phyloP scores from a whole-genome alignment of 2,329 filamentous ascomycete species.

The Hymenoscyphus linearis region DNA sequence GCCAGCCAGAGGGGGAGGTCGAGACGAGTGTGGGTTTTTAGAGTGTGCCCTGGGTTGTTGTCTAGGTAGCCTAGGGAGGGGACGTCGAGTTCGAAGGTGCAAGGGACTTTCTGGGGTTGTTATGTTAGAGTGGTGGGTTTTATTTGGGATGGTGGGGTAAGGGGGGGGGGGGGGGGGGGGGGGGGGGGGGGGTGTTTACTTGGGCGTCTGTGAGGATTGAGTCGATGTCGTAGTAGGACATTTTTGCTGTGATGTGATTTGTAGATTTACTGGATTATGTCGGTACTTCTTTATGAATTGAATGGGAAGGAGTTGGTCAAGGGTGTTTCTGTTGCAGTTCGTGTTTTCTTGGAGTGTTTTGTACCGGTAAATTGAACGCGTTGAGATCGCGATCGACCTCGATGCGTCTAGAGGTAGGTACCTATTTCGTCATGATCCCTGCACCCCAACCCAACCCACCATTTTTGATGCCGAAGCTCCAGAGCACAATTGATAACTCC shows the following conservation, averaged over 20 bases:
- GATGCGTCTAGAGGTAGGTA: neutral
- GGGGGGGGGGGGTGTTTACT: conserved; percentile 38
- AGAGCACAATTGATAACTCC: conserved; percentile 2
- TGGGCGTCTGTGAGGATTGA: conserved; percentile 81
- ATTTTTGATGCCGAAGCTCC: conserved; percentile 1
- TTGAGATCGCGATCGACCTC: neutral
- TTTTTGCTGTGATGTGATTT: conserved; percentile 28
- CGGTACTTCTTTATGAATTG: neutral
- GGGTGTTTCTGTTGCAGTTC: neutral
- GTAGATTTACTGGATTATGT: no score
- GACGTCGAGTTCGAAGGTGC: conserved; percentile 87
- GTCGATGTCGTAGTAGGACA: conserved; percentile 83
- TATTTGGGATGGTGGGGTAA: conserved; percentile 5
- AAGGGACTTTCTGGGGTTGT: conserved; percentile 74
- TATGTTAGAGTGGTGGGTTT: conserved; percentile 10
- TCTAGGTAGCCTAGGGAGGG: conserved; percentile 85
- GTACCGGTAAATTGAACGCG: neutral
- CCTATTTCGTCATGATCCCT: neutral
- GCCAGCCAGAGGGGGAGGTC: conserved; percentile 90
- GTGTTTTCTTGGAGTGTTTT: neutral
- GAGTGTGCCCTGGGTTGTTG: conserved; percentile 64
- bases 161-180: conserved; percentile 10
- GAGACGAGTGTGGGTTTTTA: conserved; percentile 76
- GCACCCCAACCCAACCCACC: neutral
- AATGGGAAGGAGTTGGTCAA: neutral